phyloP scores from a whole-genome alignment of 2,329 filamentous ascomycete genomes.

The Didymellaceae sp. region DNA sequence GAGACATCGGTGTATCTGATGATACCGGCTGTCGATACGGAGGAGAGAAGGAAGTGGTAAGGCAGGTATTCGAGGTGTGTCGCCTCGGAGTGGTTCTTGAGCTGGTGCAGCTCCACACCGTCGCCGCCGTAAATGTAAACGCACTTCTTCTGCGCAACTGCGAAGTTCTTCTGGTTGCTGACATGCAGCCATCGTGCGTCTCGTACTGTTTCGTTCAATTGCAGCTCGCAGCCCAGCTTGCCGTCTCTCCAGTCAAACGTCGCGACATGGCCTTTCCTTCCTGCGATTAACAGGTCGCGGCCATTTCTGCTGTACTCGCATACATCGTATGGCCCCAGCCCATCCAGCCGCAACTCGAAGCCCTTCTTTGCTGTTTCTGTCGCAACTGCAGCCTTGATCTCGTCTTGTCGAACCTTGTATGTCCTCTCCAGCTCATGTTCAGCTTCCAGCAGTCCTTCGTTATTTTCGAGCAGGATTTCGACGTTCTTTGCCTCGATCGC shows the following conservation, averaged over 20 bases:
- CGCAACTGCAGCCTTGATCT: constrained; percentile 76
- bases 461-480: constrained; percentile 90
- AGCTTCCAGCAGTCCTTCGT: constrained; percentile 82
- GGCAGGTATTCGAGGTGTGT: constrained; percentile 94
- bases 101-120: constrained; percentile 89
- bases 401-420: constrained; percentile 89
- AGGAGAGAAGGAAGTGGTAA: constrained; percentile 93
- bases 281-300: constrained; percentile 81
- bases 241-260: constrained; percentile 96
- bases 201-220: constrained; percentile 87
- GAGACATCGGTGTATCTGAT: constrained; percentile 93
- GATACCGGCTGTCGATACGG: constrained; percentile 81
- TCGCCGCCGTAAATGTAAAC: constrained; percentile 95
- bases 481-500: constrained; percentile 88
- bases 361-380: constrained; percentile 89
- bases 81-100: constrained; percentile 89
- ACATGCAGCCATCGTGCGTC: constrained; percentile 87
- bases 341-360: constrained; percentile 82
- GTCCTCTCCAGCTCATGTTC: constrained; percentile 89
- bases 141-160: constrained; percentile 93
- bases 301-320: constrained; percentile 92
- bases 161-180: constrained; percentile 86
- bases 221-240: constrained; percentile 88
- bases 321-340: constrained; percentile 82
- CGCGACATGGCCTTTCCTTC: constrained; percentile 91